These are phyloP conservation scores for Tolypocladium album DNA, from an alignment of 2,329 filamentous ascomycete genomes.

Conservation along the genomic window DNA sequence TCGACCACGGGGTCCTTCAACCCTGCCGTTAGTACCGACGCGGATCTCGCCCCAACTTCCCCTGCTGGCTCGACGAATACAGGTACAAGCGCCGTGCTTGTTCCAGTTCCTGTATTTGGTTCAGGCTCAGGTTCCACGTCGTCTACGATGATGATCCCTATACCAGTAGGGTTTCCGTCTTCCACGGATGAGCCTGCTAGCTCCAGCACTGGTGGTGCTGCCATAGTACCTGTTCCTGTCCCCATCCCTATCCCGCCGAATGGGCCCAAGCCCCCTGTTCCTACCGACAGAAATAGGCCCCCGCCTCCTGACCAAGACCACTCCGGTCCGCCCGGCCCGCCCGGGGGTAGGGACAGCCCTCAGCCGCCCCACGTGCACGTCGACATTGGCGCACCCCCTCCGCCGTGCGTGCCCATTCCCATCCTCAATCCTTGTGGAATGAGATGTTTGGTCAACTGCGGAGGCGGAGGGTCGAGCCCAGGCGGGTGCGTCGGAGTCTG, in stretches of 20 bases:
- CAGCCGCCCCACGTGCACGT: neutral
- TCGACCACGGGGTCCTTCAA: too few relatives aligned
- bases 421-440: neutral
- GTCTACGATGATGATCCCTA: neutral
- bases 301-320: neutral
- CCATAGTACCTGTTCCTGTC: too few relatives aligned
- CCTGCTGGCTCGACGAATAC: neutral
- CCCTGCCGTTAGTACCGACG: too few relatives aligned
- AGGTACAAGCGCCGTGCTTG: neutral
- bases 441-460: neutral
- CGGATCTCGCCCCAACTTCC: neutral
- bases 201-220: too few relatives aligned
- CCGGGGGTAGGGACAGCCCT: too few relatives aligned
- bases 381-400: neutral
- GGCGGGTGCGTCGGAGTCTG: neutral
- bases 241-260: too few relatives aligned
- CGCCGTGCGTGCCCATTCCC: neutral
- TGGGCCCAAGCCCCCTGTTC: too few relatives aligned
- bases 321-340: too few relatives aligned
- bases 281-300: neutral
- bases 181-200: too few relatives aligned
- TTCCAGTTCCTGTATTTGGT: neutral
- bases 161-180: too few relatives aligned
- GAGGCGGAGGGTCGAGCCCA: neutral
- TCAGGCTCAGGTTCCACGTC: neutral